phyloP scores from a whole-genome alignment of 768 basidiomycete genomes.

The Psilocybe azurescens region DNA sequence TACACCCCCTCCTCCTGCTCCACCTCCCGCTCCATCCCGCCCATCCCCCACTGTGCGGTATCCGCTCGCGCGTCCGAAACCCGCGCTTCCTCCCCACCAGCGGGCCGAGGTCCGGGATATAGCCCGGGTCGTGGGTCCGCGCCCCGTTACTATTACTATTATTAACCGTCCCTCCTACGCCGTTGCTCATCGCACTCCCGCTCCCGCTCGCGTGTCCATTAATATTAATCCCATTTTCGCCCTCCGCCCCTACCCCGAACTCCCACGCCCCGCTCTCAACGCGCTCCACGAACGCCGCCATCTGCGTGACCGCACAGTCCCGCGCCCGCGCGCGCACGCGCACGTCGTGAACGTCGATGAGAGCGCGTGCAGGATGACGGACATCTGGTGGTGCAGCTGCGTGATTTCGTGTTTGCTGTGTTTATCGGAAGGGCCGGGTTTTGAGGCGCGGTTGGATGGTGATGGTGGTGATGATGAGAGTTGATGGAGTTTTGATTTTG shows the following conservation, averaged over 20 bases:
- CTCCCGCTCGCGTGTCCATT: neutral
- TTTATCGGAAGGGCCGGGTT: neutral
- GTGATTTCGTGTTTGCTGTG: conserved; percentile 50
- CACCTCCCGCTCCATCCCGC: conserved; percentile 31
- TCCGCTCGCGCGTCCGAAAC: conserved; percentile 63
- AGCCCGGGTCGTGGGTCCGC: conserved; percentile 15
- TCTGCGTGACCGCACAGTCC: conserved; percentile 68
- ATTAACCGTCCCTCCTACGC: no score
- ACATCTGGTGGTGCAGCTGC: conserved; percentile 67
- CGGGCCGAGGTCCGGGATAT: conserved; percentile 59
- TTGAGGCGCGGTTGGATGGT: neutral
- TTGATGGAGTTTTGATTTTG: no score
- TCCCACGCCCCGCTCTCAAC: conserved; percentile 1
- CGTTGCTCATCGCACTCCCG: no score
- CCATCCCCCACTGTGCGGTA: conserved; percentile 62
- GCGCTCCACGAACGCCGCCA: conserved; percentile 63
- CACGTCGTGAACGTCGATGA: conserved; percentile 76
- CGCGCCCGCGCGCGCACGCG: conserved; percentile 65
- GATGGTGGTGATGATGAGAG: neutral
- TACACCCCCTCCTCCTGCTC: conserved; percentile 13
- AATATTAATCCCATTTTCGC: no score
- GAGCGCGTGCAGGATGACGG: conserved; percentile 72
- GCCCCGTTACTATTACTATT: no score
- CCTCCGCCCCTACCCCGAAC: neutral
- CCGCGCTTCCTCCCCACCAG: conserved; percentile 64